Percentiles rank a stretch among this genome's conserved stretches.
These are phyloP conservation scores for Candida germanica DNA, from an alignment of 805 yeast species.

Conservation along the genomic window DNA sequence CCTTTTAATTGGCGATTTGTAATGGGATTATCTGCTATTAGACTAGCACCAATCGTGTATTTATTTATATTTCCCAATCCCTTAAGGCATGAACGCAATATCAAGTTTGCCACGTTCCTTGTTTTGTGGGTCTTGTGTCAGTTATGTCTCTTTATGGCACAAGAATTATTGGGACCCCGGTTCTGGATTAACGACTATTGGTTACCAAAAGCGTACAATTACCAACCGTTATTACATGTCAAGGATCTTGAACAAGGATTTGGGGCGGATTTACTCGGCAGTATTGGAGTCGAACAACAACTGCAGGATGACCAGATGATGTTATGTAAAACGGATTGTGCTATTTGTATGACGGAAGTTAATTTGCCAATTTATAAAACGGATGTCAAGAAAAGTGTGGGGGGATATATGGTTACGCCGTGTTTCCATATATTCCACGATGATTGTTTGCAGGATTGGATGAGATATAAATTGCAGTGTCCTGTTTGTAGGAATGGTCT, in stretches of 20 bases:
- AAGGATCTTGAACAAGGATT: constrained; percentile 64
- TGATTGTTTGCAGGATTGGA: constrained; percentile 88
- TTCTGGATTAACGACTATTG: constrained; percentile 75
- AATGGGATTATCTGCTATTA: constrained; percentile 59
- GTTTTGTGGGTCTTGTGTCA: constrained; percentile 60
- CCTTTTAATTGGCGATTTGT: constrained; percentile 70
- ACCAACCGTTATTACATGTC: constrained; percentile 64
- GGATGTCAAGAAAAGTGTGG: constrained; percentile 17
- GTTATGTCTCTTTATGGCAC: constrained; percentile 54
- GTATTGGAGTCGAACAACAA: constrained; percentile 23
- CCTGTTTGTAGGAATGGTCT: constrained; percentile 86
- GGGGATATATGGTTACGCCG: constrained; percentile 80
- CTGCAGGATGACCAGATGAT: constrained; percentile 18
- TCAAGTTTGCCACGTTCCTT: constrained; percentile 44
- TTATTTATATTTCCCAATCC: constrained; percentile 58
- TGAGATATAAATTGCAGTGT: constrained; percentile 88
- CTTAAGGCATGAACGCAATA: constrained; percentile 66
- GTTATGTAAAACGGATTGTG: constrained; percentile 64
- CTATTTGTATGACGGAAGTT: constrained; percentile 85
- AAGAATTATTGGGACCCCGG: constrained; percentile 71
- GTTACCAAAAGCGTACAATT: constrained; percentile 80
- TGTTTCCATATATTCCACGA: constrained; percentile 89
- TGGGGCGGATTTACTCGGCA: constrained; percentile 48
- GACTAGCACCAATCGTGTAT: constrained; percentile 66
- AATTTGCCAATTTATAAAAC: constrained; percentile 46